Evolutionary conservation across 2,329 filamentous ascomycete species (phyloP), one percentile per base, ranked within the genome.

Genomic region (Lasiodiplodia sp.): DNA sequence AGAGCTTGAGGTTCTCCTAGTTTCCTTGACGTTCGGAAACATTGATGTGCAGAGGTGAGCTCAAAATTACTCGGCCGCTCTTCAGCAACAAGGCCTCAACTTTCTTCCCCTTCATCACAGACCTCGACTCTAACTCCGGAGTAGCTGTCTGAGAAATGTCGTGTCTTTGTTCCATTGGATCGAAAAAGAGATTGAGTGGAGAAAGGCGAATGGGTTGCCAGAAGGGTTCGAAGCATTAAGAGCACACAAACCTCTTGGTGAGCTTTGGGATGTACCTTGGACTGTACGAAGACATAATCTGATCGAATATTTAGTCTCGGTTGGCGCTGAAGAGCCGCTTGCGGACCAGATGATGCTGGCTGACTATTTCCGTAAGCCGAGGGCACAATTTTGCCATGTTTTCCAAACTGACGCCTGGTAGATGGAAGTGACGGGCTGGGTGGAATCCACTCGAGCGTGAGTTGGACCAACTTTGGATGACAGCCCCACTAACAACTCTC

Each of bases 11-110:
- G 84, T 98, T 44, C 80, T 92, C 57, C 87, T 98, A 79, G 86
- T 99, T 68, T 97, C 94, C 1, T 87, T 97, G 70, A 97, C 94
- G 0, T 97, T 96, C 79, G 96, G 96, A 68, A 99, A 99, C 77
- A 92, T 98, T 25, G 90, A 94, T 73, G 88, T 97, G 18, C 86
- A 94, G 71, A 94, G 89, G 92, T 93, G 79, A 70, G 82, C 28
- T 6, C 12, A 53, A 18, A 8, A 3, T 65, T 23, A 18, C 16
- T 34, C 12, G 16, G 3, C n/a, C 25, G 38, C 8, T 18, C 4
- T 47, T 63, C 40, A 44, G 40, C 14, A 44, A 34, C 37, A 8
- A 18, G 12, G 3, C 10, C n/a, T 28, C 4, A 21, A 23, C 25
- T 21, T 21, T 21, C 1, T 11, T 34, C 18, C 12, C 21, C 38